These are phyloP conservation scores for Alectoria sarmentosa DNA, from an alignment of 495 filamentous ascomycete species.

Conservation along the genomic window DNA sequence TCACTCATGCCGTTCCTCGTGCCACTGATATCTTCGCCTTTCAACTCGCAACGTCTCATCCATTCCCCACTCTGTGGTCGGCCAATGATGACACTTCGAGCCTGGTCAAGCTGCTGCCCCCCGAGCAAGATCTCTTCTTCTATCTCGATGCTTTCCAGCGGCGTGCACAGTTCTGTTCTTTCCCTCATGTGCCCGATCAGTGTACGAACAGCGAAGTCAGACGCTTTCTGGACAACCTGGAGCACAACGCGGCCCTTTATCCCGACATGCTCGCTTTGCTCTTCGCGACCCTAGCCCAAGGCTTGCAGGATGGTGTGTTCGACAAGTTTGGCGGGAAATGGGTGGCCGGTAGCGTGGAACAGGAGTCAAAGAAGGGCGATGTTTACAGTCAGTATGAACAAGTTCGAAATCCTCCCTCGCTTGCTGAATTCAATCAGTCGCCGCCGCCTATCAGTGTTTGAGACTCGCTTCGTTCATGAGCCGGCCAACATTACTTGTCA, in stretches of 20 bases:
- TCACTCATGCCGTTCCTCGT: constrained; percentile 29
- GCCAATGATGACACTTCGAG: constrained; percentile 28
- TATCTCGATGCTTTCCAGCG: constrained; percentile 37
- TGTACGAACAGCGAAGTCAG: constrained; percentile 36
- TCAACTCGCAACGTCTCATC: constrained; percentile 28
- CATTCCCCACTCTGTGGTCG: constrained; percentile 35
- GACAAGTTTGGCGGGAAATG: constrained; percentile 37
- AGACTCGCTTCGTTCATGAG: constrained; percentile 42
- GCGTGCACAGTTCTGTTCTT: constrained; percentile 37
- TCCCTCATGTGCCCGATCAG: constrained; percentile 40
- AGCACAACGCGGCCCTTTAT: constrained; percentile 34
- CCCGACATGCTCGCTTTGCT: constrained; percentile 43
- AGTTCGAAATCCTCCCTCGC: too few species aligned
- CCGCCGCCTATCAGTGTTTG: constrained; percentile 30
- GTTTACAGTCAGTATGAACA: constrained; percentile 33
- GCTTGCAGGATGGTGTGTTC: constrained; percentile 37
- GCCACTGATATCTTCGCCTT: constrained; percentile 35
- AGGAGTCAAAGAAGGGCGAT: constrained; percentile 33
- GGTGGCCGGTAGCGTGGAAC: constrained; percentile 33
- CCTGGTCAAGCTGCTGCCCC: constrained; percentile 33
- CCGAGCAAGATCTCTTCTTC: constrained; percentile 30
- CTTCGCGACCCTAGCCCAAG: constrained; percentile 41
- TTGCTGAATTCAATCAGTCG: constrained; percentile 19
- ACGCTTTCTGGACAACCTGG: constrained; percentile 34
- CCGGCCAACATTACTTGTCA: constrained; percentile 37